A percentile compares a stretch with the other conserved stretches of the same genome.
Conservation (phyloP, 768 basidiomycete genomes). For the Peribolospora kevripleyi region DNA sequence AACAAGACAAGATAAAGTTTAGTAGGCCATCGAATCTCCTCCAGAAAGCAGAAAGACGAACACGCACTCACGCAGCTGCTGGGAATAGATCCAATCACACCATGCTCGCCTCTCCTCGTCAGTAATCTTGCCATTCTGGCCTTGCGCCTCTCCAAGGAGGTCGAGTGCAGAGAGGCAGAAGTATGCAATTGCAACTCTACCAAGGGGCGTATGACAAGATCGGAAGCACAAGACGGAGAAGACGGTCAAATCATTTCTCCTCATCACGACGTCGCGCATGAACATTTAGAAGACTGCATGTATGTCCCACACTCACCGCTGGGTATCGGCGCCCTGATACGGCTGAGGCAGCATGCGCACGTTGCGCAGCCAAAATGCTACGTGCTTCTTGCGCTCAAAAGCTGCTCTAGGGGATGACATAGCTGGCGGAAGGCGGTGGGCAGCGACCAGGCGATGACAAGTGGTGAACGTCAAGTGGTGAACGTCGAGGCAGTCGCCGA, state of each 20-base stretch:
- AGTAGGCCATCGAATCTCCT: conserved; percentile 2
- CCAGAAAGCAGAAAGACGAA: conserved; percentile 5
- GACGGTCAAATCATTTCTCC: not conserved
- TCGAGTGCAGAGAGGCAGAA: conserved; percentile 74
- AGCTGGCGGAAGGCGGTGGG: too few relatives aligned
- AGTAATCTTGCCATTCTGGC: conserved; percentile 23
- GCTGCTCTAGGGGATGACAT: not conserved
- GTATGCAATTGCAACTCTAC: conserved; percentile 59
- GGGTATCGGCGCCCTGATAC: conserved; percentile 45
- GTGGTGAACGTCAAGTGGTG: too few relatives aligned
- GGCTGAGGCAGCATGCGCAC: conserved; percentile 43
- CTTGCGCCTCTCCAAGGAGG: conserved; percentile 27
- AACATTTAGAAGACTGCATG: too few relatives aligned
- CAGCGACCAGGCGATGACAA: too few relatives aligned
- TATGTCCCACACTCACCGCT: conserved; percentile 28
- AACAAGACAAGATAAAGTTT: not conserved
- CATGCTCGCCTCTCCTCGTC: conserved; percentile 36
- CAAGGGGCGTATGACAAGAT: not conserved
- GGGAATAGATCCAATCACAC: conserved; percentile 70
- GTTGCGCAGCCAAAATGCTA: conserved; percentile 26
- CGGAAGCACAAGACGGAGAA: conserved; percentile 1
- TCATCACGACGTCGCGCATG: too few relatives aligned
- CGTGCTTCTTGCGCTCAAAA: conserved; percentile 5
- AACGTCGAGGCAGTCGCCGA: too few relatives aligned
- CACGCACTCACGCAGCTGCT: conserved; percentile 37